Conservation (phyloP, 495 filamentous ascomycete genomes). For the Hyaloscypha hepaticicola region DNA sequence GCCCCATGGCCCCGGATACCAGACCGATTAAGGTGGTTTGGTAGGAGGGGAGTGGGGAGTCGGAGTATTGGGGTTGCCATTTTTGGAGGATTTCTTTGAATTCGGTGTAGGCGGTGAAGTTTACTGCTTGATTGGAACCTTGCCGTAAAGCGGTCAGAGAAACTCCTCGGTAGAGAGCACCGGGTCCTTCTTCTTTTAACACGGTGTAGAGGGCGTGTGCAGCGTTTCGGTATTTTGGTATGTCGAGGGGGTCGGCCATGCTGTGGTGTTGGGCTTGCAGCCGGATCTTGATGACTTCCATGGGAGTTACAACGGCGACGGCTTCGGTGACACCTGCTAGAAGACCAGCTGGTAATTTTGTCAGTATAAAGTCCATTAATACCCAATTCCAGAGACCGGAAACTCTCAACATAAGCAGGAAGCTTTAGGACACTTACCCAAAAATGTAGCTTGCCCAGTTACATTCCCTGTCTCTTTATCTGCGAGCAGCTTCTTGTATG, state of each 20-base stretch:
- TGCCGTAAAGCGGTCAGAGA: constrained; percentile 90
- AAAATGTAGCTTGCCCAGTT: constrained; percentile 74
- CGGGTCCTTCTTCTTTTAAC: constrained; percentile 82
- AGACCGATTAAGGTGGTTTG: constrained; percentile 91
- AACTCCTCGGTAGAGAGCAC: constrained; percentile 87
- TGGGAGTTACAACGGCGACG: constrained; percentile 92
- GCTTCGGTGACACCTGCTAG: constrained; percentile 94
- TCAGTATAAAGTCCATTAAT: constrained; percentile 1
- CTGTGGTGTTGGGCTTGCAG: constrained; percentile 95
- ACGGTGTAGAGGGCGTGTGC: constrained; percentile 95
- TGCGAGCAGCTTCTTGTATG: constrained; percentile 82
- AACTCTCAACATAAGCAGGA: not conserved
- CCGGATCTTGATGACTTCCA: constrained; percentile 98
- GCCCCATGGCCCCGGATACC: constrained; percentile 91
- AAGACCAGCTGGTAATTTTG: constrained; percentile 64
- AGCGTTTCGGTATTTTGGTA: constrained; percentile 96
- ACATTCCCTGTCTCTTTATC: constrained; percentile 67
- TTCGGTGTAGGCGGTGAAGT: constrained; percentile 97
- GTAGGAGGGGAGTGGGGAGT: constrained; percentile 70
- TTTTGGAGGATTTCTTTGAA: constrained; percentile 76
- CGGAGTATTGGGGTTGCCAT: constrained; percentile 59
- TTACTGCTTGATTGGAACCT: constrained; percentile 93
- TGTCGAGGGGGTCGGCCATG: constrained; percentile 86
- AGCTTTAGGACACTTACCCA: constrained; percentile 53
- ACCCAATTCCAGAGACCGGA: not conserved